Base-by-base conservation (phyloP, 345 rosid species). In the Ceriops zippeliana region DNA sequence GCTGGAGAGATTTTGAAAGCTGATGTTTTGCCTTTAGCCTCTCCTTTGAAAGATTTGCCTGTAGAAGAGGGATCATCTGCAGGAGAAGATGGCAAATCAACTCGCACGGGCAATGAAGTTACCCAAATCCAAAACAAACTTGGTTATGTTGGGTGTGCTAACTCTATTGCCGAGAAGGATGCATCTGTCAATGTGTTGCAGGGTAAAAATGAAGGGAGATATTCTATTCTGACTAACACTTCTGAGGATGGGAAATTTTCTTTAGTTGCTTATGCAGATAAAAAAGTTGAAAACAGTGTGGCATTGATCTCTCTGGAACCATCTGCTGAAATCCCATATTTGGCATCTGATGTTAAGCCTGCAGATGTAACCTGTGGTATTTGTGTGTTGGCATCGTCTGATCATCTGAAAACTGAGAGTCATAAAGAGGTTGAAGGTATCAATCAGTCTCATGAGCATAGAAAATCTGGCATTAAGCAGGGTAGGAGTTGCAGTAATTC, bases 1-100 rank as follows among this genome's bases (percentile, higher is more conserved):
- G 83, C 97, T 66, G 97, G 87, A 58, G 98, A 91, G 75, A 89
- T 91, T 70, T 81, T 81, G 32, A 95, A 84, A 64, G 78, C 93
- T 9, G 87, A 86, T 65, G 64, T 67, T 65, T 87, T 91, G 24
- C 93, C 95, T 11, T 65, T 72, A 19, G 77, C 49, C 67, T 89
- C 95, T 61, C 86, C 83, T 6, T 70, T 19, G 54, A 76, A 83
- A 71, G 75, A 67, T 66, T 61, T 67, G 62, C 77, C 59, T 63
- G 81, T 61, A 27, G 56, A 61, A 22, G 89, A 82, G 67, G 68
- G 74, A 7, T 70, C 86, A 52, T 81, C 65, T 66, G 19, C 59
- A 4, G 87, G 72, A 62, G 65, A 66, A 82, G 79, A 80, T 79
- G 22, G 74, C 47, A 83, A 63, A 65, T 22, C 59, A 79, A 76